Conservation (phyloP, 106 monocot species). For the Allium sativum region DNA sequence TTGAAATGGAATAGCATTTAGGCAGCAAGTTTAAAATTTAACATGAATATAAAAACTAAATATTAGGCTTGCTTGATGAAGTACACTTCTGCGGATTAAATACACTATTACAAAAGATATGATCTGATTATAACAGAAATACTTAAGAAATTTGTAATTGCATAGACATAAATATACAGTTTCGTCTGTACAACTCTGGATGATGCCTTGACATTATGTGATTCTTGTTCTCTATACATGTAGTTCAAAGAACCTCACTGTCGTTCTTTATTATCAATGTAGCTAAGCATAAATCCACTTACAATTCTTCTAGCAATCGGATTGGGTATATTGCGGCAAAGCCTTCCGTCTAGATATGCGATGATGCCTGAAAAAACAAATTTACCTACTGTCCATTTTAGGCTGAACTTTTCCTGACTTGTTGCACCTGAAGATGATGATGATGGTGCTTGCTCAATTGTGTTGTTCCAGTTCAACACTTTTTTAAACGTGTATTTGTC, state of each 20-base stretch:
- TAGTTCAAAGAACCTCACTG: constrained; percentile 12
- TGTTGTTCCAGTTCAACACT: constrained; percentile 10
- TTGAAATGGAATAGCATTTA: no score
- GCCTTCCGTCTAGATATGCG: constrained; percentile 75
- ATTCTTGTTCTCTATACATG: no score
- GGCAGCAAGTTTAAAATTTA: no score
- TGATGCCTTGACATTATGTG: neutral
- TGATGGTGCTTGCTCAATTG: neutral
- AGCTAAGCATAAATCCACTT: constrained; percentile 80
- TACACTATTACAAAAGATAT: no score
- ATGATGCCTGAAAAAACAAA: constrained; percentile 69
- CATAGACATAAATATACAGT: neutral
- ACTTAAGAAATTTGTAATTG: neutral
- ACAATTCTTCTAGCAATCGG: constrained; percentile 74
- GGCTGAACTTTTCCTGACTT: constrained; percentile 12
- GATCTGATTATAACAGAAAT: no score
- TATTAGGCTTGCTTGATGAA: no score
- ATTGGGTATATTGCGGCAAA: constrained; percentile 79
- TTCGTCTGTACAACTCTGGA: neutral
- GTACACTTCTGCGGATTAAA: no score
- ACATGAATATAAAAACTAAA: no score
- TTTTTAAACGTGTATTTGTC: constrained; percentile 24
- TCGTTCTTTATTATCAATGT: constrained; percentile 42
- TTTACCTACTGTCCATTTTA: constrained; percentile 47
- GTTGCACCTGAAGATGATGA: constrained; percentile 4